phyloP scores from a whole-genome alignment of 176 grass and related monocot genomes.

The Hyparrhenia diplandra region DNA sequence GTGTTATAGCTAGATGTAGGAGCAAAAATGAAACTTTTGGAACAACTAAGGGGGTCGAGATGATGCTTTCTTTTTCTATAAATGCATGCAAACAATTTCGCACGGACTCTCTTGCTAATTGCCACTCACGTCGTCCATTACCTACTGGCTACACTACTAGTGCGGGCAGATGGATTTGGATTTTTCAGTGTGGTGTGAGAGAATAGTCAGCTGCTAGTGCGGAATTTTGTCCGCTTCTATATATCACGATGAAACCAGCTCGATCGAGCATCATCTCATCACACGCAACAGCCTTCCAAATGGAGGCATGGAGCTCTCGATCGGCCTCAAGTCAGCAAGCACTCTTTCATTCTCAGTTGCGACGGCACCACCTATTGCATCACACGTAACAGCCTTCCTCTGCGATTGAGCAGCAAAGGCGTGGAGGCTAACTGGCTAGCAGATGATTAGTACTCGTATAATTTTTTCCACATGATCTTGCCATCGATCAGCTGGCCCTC shows the following conservation, averaged over 20 bases:
- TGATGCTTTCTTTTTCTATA: too few species aligned
- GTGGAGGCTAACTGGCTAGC: background rate
- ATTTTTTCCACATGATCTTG: too few species aligned
- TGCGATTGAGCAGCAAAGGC: background rate
- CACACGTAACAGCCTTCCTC: background rate
- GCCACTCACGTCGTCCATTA: background rate
- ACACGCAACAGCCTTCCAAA: too few species aligned
- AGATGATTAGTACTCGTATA: too few species aligned
- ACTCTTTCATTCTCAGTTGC: background rate
- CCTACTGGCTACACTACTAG: background rate
- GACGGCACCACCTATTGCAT: background rate
- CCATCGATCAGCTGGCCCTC: background rate
- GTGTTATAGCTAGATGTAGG: too few species aligned
- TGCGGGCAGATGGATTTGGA: background rate
- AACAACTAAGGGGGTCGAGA: too few species aligned
- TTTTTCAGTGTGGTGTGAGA: too few species aligned
- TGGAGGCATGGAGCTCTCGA: background rate
- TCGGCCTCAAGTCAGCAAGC: background rate
- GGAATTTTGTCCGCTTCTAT: background rate
- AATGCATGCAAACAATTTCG: background rate
- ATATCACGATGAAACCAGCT: background rate
- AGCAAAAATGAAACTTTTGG: too few species aligned
- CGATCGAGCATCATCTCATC: too few species aligned
- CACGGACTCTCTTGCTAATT: background rate
- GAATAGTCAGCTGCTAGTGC: background rate